A percentile compares a stretch with the other conserved stretches of the same genome.
These are phyloP conservation scores for Wickerhamomyces hampshirensis DNA, from an alignment of 805 yeast genomes.

Conservation along the genomic window DNA sequence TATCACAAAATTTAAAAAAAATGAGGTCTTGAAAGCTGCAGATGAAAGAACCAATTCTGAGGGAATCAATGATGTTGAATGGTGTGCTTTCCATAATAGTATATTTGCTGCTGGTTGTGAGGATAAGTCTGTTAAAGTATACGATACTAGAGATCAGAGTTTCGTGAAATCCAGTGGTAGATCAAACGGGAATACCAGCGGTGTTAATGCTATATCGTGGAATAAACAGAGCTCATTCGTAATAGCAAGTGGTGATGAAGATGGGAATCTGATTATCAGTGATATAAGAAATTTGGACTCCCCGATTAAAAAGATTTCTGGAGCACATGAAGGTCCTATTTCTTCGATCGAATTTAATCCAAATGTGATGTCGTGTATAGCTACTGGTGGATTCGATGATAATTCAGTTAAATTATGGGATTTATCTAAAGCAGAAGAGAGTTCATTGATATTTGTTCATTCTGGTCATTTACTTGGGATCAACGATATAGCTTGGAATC, in stretches of 20 bases:
- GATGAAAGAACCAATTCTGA: slow-evolving; percentile 28
- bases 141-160: slow-evolving; percentile 53
- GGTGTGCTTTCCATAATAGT: slow-evolving; percentile 59
- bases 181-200: slow-evolving; percentile 21
- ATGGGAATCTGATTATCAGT: slow-evolving; percentile 54
- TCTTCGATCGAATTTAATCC: slow-evolving; percentile 76
- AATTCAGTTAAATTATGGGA: slow-evolving; percentile 62
- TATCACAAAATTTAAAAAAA: slow-evolving; percentile 38
- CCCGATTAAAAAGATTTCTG: slow-evolving; percentile 25
- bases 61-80: slow-evolving; percentile 70
- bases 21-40: slow-evolving; percentile 2
- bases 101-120: slow-evolving; percentile 69
- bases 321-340: slow-evolving; percentile 49
- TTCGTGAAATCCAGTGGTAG: slow-evolving; percentile 3
- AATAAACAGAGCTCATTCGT: slow-evolving; percentile 52
- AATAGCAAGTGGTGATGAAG: slow-evolving; percentile 63
- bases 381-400: slow-evolving; percentile 63
- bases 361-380: slow-evolving; percentile 45
- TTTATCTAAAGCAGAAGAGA: slow-evolving; percentile 27
- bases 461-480: slow-evolving; percentile 88
- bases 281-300: slow-evolving; percentile 50
- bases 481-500: slow-evolving; percentile 80
- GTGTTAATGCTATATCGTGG: slow-evolving; percentile 55
- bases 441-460: slow-evolving; percentile 55
- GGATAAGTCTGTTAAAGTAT: slow-evolving; percentile 42